Conservation (phyloP, 1,284 basidiomycete genomes). For the Crepidotus sp. region DNA sequence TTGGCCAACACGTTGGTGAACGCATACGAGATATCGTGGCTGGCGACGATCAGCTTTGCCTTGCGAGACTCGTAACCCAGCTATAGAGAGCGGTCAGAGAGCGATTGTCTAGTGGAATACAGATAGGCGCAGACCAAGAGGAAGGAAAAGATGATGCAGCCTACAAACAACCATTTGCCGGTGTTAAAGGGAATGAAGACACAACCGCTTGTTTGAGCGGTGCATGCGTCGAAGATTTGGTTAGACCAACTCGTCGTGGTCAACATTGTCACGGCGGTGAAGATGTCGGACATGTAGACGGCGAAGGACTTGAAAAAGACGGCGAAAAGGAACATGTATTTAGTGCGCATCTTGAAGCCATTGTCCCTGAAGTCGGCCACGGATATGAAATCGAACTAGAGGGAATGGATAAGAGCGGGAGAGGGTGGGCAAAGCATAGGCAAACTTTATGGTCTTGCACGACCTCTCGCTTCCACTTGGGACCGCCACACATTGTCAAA, state of each 20-base stretch:
- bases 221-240: slow-evolving; percentile 76
- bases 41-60: slow-evolving; percentile 86
- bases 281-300: slow-evolving; percentile 96
- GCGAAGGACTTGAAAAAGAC: slow-evolving; percentile 91
- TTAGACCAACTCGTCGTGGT: slow-evolving; percentile 88
- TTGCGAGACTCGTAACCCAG: slow-evolving; percentile 90
- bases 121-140: slow-evolving; percentile 56
- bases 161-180: slow-evolving; percentile 95
- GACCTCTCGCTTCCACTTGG: slow-evolving; percentile 93
- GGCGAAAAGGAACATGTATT: slow-evolving; percentile 87
- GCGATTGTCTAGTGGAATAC: background rate
- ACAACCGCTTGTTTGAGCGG: slow-evolving; percentile 46
- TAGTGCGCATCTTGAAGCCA: slow-evolving; percentile 73
- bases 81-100: slow-evolving; percentile 26
- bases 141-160: slow-evolving; percentile 97
- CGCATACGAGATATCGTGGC: slow-evolving; percentile 92
- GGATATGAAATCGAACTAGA: slow-evolving; percentile 94
- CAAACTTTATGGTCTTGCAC: slow-evolving; percentile 95
- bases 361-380: slow-evolving; percentile 86
- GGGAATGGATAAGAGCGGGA: slow-evolving; percentile 16
- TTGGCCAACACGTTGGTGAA: slow-evolving; percentile 98
- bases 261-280: slow-evolving; percentile 94
- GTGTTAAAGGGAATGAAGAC: slow-evolving; percentile 83
- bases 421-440: slow-evolving; percentile 4
- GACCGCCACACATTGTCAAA: slow-evolving; percentile 55